phyloP scores from a whole-genome alignment of 2,329 filamentous ascomycete genomes.

The Clonostachys solani region DNA sequence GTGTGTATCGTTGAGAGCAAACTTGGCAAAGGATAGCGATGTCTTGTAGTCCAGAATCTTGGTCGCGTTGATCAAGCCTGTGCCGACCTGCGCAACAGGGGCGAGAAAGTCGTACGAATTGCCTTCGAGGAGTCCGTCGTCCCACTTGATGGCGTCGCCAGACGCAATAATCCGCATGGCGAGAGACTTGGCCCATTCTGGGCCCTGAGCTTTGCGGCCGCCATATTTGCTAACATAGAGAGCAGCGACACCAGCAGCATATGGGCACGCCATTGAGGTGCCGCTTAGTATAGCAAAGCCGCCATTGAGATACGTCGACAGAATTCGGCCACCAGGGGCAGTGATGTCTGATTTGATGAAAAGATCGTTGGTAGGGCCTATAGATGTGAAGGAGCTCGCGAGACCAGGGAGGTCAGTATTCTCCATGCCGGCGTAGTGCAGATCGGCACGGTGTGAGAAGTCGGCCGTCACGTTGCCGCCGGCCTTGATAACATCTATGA shows the following conservation, averaged over 20 bases:
- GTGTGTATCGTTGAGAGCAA: slow-evolving; percentile 38
- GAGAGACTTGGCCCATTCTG: slow-evolving; percentile 18
- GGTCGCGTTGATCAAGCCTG: slow-evolving; percentile 33
- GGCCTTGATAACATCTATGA: slow-evolving; percentile 15
- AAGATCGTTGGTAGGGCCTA: slow-evolving; percentile 3
- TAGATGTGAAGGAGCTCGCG: slow-evolving; percentile 16
- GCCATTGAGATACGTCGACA: slow-evolving; percentile 5
- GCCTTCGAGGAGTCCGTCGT: slow-evolving; percentile 11
- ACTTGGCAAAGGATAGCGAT: slow-evolving; percentile 27
- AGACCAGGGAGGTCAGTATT: slow-evolving; percentile 18
- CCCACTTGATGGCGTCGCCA: slow-evolving; percentile 16
- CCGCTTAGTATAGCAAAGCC: slow-evolving; percentile 32
- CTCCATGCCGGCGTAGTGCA: slow-evolving; percentile 8
- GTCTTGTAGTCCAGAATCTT: slow-evolving; percentile 31
- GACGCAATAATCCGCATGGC: slow-evolving; percentile 22
- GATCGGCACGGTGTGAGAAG: slow-evolving; percentile 16
- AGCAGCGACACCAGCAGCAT: slow-evolving; percentile 35
- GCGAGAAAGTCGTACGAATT: slow-evolving; percentile 16
- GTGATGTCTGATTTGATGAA: slow-evolving; percentile 6
- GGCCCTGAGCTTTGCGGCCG: slow-evolving; percentile 20
- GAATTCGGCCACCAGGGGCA: slow-evolving; percentile 5
- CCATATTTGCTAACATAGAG: slow-evolving; percentile 25
- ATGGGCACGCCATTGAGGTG: slow-evolving; percentile 44
- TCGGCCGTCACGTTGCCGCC: slow-evolving; percentile 19
- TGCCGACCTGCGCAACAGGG: slow-evolving; percentile 32